Conservation (phyloP, 192 early-diverging fungal species). For the Radiomyces spectabilis region DNA sequence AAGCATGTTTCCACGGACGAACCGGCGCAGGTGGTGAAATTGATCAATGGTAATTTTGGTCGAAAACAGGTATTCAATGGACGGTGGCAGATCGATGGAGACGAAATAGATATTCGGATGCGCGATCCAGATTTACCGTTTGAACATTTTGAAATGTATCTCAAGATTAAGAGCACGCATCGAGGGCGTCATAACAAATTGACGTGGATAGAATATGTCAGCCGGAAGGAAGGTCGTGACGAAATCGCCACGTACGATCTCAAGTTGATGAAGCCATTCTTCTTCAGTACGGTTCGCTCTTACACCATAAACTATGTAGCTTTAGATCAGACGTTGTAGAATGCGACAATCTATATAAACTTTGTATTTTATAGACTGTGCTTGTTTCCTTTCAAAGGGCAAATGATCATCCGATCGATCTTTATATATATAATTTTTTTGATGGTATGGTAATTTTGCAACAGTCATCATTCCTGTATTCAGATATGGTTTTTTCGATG, state of each 20-base stretch:
- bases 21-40: constrained; percentile 16
- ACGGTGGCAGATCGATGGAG: constrained; percentile 12
- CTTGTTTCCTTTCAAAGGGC: too few relatives aligned
- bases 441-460: too few relatives aligned
- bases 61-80: constrained; percentile 21
- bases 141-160: constrained; percentile 15
- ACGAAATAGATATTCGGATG: constrained; percentile 6
- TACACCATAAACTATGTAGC: too few relatives aligned
- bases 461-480: too few relatives aligned
- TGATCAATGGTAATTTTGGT: constrained; percentile 5
- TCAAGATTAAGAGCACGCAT: constrained; percentile 25
- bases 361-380: too few relatives aligned
- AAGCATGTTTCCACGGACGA: constrained; percentile 23
- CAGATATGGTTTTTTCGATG: too few relatives aligned
- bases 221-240: constrained; percentile 1
- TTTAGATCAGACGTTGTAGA: too few relatives aligned
- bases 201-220: constrained; percentile 15
- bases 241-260: constrained; percentile 8
- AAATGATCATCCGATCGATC: too few relatives aligned
- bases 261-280: constrained; percentile 21
- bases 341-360: too few relatives aligned
- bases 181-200: constrained; percentile 32
- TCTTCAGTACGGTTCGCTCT: constrained; percentile 19
- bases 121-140: constrained; percentile 7
- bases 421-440: too few relatives aligned